These are phyloP conservation scores for Coniosporium apollinis DNA, from an alignment of 495 filamentous ascomycete species.

Conservation along the genomic window DNA sequence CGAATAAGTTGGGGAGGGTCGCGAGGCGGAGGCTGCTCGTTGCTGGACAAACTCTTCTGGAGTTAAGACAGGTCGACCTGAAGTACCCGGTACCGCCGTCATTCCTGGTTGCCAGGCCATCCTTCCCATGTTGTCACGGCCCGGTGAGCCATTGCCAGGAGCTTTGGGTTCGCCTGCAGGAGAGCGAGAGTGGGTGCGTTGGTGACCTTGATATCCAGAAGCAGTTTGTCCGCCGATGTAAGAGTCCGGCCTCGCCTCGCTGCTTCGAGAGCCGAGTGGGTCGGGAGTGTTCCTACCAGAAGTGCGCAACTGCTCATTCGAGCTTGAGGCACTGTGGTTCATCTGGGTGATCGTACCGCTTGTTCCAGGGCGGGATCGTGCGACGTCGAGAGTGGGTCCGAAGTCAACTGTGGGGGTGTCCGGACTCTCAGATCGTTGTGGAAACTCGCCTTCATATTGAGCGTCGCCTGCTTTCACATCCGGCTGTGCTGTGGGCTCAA, in stretches of 20 bases:
- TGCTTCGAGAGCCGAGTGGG: too few relatives aligned
- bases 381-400: conserved; percentile 48
- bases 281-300: too few relatives aligned
- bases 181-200: background rate
- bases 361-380: conserved; percentile 18
- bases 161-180: background rate
- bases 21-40: conserved; percentile 45
- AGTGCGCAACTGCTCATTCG: background rate
- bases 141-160: background rate
- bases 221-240: too few relatives aligned
- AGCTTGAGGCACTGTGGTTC: background rate
- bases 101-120: conserved; percentile 62
- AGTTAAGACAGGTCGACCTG: conserved; percentile 30
- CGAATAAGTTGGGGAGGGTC: conserved; percentile 28
- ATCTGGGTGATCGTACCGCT: conserved; percentile 25
- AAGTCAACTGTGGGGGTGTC: conserved; percentile 72
- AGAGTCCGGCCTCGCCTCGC: too few relatives aligned
- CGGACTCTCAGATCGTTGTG: too few relatives aligned
- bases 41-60: conserved; percentile 83
- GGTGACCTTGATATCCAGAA: background rate
- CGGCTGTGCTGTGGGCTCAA: conserved; percentile 23
- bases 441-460: too few relatives aligned
- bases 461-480: too few relatives aligned
- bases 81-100: conserved; percentile 27
- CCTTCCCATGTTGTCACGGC: background rate